Evolutionary conservation across 2,329 filamentous ascomycete species (phyloP), one percentile per base, ranked within the genome.

Genomic region (Fusarium sp.): DNA sequence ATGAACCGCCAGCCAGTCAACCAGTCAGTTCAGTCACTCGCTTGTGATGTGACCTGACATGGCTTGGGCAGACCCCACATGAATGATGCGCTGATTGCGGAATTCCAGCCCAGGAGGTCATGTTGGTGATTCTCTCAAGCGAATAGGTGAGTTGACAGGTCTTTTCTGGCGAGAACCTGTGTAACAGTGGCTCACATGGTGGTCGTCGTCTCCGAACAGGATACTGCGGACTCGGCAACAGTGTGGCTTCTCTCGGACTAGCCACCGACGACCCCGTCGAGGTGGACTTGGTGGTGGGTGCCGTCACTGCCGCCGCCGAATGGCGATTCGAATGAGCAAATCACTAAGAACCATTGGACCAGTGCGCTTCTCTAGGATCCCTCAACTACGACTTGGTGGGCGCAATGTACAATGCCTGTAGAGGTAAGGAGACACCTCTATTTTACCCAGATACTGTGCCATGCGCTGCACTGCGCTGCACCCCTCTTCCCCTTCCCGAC

Each of bases 311-410:
- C 65, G 54, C 33, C 48, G 48, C 27, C 48, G 65, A 64, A 73
- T 74, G 67, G 70, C 54, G 68, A 27, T 41, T 54, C 52, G 22
- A 64, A 18, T 65, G 62, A 50, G 43, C 56, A 71, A 65, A 69
- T 64, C 50, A 60, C 76, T 78, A 76, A 78, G 61, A 68, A 66
- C 65, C 37, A 64, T 59, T 63, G 56, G 39, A 72, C 48, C 73
- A 93, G 92, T 90, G 93, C 27, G 94, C 96, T 1, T 98, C 96
- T 1, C 84, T 98, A 6, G 97, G 96, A 20, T 91, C 91, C 10
- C 80, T 98, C 48, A 95, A 91, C 63, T 86, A 89, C 48, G 88
- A 90, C 8, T 91, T 97, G 68, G 82, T 98, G 31, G 82, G 82
- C 63, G 84, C 86, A 11, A 82, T 91, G 20, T 90, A 90, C 77